phyloP scores from a whole-genome alignment of 2,329 filamentous ascomycete genomes.

The Neodidymelliopsis sp. region DNA sequence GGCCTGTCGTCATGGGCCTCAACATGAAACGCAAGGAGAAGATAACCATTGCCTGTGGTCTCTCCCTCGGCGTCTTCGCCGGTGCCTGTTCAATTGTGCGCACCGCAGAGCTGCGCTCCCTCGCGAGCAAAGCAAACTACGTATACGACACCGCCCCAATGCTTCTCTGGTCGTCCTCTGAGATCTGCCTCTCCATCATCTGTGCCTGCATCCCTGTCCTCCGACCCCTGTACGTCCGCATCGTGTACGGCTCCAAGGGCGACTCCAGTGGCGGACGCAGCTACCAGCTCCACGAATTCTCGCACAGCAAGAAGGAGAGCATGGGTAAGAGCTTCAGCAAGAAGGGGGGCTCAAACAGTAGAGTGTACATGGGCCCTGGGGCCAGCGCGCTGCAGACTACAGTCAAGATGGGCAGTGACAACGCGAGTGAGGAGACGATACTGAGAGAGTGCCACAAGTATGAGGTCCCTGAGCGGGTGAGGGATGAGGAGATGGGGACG shows the following conservation, averaged over 20 bases:
- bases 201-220: constrained; percentile 61
- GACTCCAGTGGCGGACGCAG: constrained; percentile 25
- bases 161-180: constrained; percentile 44
- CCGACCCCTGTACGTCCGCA: constrained; percentile 51
- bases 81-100: constrained; percentile 44
- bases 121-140: constrained; percentile 40
- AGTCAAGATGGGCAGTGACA: constrained; percentile 30
- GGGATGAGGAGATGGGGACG: constrained; percentile 1
- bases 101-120: constrained; percentile 38
- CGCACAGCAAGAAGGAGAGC: constrained; percentile 22
- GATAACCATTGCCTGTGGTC: constrained; percentile 40
- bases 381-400: constrained; percentile 29
- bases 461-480: not conserved
- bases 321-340: constrained; percentile 10
- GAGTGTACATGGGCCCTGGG: constrained; percentile 31
- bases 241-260: constrained; percentile 30
- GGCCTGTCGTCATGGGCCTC: constrained; percentile 43
- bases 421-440: constrained; percentile 40
- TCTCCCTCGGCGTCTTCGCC: constrained; percentile 43
- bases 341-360: constrained; percentile 10
- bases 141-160: constrained; percentile 43
- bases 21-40: constrained; percentile 48
- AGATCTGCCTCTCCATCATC: constrained; percentile 58
- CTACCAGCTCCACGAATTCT: constrained; percentile 33
- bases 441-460: constrained; percentile 26